Base-by-base conservation (phyloP, 169 alveolate species). In the Amoebophrya sp. region DNA sequence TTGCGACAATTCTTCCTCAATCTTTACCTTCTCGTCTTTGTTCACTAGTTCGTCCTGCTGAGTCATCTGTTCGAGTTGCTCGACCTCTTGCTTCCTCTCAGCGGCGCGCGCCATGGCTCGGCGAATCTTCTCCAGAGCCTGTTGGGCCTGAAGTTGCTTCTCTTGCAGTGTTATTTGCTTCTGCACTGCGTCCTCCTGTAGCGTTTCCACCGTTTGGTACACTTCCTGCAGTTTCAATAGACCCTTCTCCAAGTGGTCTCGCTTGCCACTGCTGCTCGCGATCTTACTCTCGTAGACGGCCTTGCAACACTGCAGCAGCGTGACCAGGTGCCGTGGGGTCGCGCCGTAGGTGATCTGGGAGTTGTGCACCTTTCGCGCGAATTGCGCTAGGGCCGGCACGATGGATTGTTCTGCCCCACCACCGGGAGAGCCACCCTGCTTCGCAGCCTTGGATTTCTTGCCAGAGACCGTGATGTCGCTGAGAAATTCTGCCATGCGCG, bases 91-190 rank as follows among this genome's bases (percentile, higher is more conserved):
- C 90, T 96, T 95, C 78, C 97, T 93, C 47, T 95, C 96, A 0
- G 98, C 98, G 14, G 98, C 97, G 91, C 95, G 94, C 94, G 95
- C 95, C 97, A 97, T 95, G 78, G 98, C 97, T 77, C 91, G 94
- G 18, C 96, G 95, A 90, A 97, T 97, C 90, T 96, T 94, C 14
- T 93, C 94, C 92, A 96, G 93, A 0, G 98, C 98, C 55, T 96
- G 95, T 65, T 96, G 96, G 18, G 99, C 99, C 94, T 95, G 97
- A 77, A 92, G 94, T 94, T 97, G 96, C 93, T 97, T 96, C 90
- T 94, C 95, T 40, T 95, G 96, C 38, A 97, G 94, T 29, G 94
- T 96, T 6, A 95, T 89, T 94, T 97, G 97, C 92, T 96, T 95
- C 40, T 93, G 94, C 91, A 95, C 93, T 26, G 98, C 98, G 93